phyloP scores from a whole-genome alignment of 2,329 filamentous ascomycete genomes.

The Bretziella fagacearum region DNA sequence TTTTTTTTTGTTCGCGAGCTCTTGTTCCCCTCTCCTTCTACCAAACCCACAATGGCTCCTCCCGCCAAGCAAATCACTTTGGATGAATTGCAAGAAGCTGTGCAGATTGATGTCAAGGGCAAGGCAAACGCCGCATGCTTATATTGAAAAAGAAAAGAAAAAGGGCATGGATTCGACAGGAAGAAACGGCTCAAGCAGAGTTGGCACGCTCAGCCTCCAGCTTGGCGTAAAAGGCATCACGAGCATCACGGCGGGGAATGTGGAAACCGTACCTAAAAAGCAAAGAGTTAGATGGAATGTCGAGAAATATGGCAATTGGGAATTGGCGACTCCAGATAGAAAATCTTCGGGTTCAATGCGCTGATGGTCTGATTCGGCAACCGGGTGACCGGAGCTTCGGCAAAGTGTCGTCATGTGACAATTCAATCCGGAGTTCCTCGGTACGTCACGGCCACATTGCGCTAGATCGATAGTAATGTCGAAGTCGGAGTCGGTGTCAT shows the following conservation, averaged over 20 bases:
- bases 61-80: constrained; percentile 39
- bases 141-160: constrained; percentile 3
- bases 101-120: constrained; percentile 32
- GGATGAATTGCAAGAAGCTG: constrained; percentile 30
- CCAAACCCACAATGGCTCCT: constrained; percentile 33
- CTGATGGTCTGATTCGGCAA: not conserved
- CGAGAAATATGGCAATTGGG: too few relatives aligned
- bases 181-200: constrained; percentile 17
- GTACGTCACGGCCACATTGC: not conserved
- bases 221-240: constrained; percentile 42
- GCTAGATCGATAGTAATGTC: not conserved
- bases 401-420: not conserved
- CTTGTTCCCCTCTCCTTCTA: not conserved
- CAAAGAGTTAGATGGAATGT: not conserved
- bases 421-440: not conserved
- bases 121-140: constrained; percentile 30
- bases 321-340: too few relatives aligned
- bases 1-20: too few relatives aligned
- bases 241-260: constrained; percentile 40
- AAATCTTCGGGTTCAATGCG: too few relatives aligned
- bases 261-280: constrained; percentile 41
- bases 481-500: not conserved
- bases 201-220: constrained; percentile 38
- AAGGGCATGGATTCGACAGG: not conserved
- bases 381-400: not conserved